Conservation (phyloP, 2,329 filamentous ascomycete genomes). For the Pleomassaria siparia region DNA sequence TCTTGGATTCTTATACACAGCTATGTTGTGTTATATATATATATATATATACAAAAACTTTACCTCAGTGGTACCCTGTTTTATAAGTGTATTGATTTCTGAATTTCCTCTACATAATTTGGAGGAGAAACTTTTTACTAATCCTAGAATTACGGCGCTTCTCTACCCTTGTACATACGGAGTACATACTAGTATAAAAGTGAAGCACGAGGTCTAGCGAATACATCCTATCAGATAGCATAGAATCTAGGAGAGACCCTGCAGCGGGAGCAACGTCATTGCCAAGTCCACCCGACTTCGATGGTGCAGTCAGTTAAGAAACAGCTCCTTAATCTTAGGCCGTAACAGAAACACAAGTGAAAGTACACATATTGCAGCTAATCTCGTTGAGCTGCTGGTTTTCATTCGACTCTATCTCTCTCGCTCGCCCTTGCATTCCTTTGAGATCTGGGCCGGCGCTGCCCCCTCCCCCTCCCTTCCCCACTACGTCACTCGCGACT, state of each 20-base stretch:
- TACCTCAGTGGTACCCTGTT: too few species aligned
- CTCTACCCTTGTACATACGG: too few species aligned
- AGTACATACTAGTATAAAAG: background rate
- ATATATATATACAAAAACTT: too few species aligned
- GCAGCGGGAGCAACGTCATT: slow-evolving; percentile 7
- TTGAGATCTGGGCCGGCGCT: slow-evolving; percentile 10
- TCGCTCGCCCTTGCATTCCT: slow-evolving; percentile 18
- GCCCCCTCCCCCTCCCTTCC: slow-evolving; percentile 11
- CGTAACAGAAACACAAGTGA: background rate
- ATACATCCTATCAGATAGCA: background rate
- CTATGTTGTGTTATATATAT: too few species aligned
- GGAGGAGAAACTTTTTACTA: too few species aligned
- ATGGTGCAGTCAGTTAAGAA: background rate
- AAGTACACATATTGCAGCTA: background rate
- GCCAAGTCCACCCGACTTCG: slow-evolving; percentile 3
- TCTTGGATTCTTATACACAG: too few species aligned
- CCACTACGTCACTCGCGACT: slow-evolving; percentile 11
- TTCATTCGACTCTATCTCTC: slow-evolving; percentile 1
- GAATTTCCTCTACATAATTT: too few species aligned
- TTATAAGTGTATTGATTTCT: too few species aligned
- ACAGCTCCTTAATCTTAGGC: background rate
- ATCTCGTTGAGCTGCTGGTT: background rate
- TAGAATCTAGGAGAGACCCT: background rate
- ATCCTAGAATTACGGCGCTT: too few species aligned
- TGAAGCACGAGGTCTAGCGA: background rate